Conservation (phyloP, 2,329 filamentous ascomycete genomes). For the Truncatella angustata region DNA sequence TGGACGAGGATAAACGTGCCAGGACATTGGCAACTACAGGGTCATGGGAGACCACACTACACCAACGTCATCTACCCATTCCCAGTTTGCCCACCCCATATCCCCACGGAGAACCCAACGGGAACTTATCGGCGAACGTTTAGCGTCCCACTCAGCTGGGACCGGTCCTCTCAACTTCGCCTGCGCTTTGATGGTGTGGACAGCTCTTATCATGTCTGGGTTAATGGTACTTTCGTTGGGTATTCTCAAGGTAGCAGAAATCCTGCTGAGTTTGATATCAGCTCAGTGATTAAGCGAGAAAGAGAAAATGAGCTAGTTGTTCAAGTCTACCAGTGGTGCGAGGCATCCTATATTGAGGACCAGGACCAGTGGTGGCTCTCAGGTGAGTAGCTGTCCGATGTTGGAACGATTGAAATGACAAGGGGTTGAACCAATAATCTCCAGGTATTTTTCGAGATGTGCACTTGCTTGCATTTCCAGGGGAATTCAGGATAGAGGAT, state of each 20-base stretch:
- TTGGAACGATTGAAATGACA: too few relatives aligned
- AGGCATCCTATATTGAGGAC: constrained; percentile 69
- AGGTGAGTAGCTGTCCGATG: too few relatives aligned
- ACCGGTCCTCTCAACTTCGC: constrained; percentile 47
- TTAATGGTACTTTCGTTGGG: constrained; percentile 63
- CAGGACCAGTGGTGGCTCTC: constrained; percentile 70
- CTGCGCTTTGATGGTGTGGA: constrained; percentile 72
- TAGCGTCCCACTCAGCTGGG: constrained; percentile 47
- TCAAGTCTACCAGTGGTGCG: constrained; percentile 69
- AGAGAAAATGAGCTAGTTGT: constrained; percentile 56
- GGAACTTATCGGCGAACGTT: constrained; percentile 61
- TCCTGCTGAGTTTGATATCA: constrained; percentile 68
- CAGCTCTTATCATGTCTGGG: constrained; percentile 67
- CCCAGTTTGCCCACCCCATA: constrained; percentile 61
- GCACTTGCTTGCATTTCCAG: constrained; percentile 56
- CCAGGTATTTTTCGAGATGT: constrained; percentile 69
- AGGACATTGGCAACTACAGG: constrained; percentile 69
- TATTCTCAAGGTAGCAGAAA: constrained; percentile 70
- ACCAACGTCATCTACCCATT: constrained; percentile 68
- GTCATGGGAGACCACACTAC: constrained; percentile 65
- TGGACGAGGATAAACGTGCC: constrained; percentile 60
- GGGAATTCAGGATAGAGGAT: constrained; percentile 51
- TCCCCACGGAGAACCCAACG: constrained; percentile 62
- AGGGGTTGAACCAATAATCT: too few relatives aligned
- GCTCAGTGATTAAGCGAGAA: constrained; percentile 38